Evolutionary conservation across 208 protist genomes (phyloP), one percentile per base, ranked within the genome.

Genomic region (Borovskyia barvae): DNA sequence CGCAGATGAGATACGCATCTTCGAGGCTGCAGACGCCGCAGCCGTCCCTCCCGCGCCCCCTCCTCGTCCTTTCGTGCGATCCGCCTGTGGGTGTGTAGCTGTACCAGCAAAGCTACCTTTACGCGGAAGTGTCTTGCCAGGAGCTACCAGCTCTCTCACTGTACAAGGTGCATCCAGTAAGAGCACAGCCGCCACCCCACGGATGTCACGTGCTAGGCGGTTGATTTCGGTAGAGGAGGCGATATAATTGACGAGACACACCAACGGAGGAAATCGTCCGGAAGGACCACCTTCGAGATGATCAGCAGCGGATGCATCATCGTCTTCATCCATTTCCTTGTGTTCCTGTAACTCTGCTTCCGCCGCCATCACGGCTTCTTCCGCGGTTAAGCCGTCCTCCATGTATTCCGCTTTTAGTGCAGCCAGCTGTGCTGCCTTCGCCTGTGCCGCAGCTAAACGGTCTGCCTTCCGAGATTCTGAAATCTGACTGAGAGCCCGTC

Each of bases 341-440:
- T 68, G 37, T 6, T 76, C 80, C 8, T 50, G 52, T 35, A 75
- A 35, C 7, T 83, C 78, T 5, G 72, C 80, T 22, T 57, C 29
- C 7, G 80, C 84, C 5, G 75, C 76, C 24, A 28, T 51, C 3
- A 50, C 50, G 1, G 88, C 88, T 11, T 89, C 79, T 7, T 56
- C 84, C 0, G 69, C 66, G 1, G 40, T 47, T 22, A 94, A 65
- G 0, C 85, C 88, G 19, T 94, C 88, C 60, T 94, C 88, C 42
- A 85, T 30, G 66, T 87, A 92, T 42, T 88, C 69, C 25, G 40
- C 58, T 22, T 72, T 55, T 11, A 90, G 49, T 1, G 54, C 51
- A 2, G 68, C 24, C 5, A 85, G 47, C 26, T 65, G 64, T 9
- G 61, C 64, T 30, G 47, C 62, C 6, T 51, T 62, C 14, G 76